Evolutionary conservation across 345 rosid genomes (phyloP).

Genomic region (Eucalyptus dawsonii): DNA sequence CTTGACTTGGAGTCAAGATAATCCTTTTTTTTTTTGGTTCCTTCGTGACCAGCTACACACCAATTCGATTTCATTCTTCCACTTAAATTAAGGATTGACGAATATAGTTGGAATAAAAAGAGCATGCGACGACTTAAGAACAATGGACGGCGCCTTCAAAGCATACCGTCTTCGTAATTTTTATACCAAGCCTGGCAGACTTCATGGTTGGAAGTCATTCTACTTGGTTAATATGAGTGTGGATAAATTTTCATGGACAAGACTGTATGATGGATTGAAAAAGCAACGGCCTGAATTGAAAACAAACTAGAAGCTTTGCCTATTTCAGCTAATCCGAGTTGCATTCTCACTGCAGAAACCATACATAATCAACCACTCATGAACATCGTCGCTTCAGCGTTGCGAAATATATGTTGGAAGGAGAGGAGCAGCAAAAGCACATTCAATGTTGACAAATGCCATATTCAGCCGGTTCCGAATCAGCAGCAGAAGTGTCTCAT

Average conservation of each 20-base stretch:
- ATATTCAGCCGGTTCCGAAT: not conserved
- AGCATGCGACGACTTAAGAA: not conserved
- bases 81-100: not conserved
- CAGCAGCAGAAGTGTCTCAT: not conserved
- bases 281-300: not conserved
- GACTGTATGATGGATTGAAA: not conserved
- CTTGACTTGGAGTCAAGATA: not conserved
- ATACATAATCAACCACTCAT: not conserved
- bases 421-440: not conserved
- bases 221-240: not conserved
- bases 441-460: not conserved
- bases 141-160: not conserved
- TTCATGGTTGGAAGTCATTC: not conserved
- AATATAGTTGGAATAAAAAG: not conserved
- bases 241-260: not conserved
- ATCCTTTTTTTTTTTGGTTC: not conserved
- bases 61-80: not conserved
- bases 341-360: not conserved
- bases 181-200: not conserved
- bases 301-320: not conserved
- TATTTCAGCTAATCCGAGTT: not conserved
- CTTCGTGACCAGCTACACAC: not conserved
- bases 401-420: not conserved
- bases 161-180: not conserved
- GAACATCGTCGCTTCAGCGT: not conserved